Conservation (phyloP, 2,329 filamentous ascomycete species). For the Alternaria hordeiaustralica region DNA sequence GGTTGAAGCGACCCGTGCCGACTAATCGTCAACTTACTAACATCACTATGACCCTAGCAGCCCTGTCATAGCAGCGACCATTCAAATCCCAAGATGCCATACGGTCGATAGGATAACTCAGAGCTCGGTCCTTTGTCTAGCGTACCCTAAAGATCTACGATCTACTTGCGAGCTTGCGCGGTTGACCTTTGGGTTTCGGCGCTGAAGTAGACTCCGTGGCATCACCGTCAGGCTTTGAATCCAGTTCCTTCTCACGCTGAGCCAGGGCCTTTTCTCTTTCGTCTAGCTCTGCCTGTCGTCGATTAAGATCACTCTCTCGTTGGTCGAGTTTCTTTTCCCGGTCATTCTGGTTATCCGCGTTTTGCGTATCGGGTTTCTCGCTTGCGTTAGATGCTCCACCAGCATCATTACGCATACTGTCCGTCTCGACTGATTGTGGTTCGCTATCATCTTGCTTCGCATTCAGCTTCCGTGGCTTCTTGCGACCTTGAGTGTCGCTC, state of each 20-base stretch:
- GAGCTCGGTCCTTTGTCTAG: neutral
- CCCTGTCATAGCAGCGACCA: neutral
- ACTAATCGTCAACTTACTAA: neutral
- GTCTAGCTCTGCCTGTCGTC: constrained; percentile 5
- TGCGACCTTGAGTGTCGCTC: constrained; percentile 7
- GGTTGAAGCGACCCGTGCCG: neutral
- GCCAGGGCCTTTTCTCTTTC: constrained; percentile 4
- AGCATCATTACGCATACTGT: neutral
- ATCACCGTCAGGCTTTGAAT: neutral
- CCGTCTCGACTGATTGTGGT: neutral
- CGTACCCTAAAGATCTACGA: neutral
- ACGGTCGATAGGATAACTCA: neutral
- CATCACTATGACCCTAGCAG: neutral
- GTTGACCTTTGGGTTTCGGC: constrained; percentile 8
- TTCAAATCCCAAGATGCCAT: neutral
- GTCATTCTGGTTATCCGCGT: neutral
- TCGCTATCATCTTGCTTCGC: neutral
- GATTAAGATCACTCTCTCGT: constrained; percentile 1
- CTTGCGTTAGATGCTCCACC: neutral
- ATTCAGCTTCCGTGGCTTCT: constrained; percentile 27
- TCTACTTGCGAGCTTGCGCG: constrained; percentile 18
- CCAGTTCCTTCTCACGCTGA: constrained; percentile 5
- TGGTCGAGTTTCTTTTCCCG: neutral
- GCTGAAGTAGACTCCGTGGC: neutral
- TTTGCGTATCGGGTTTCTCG: neutral